These are phyloP conservation scores for Ogataea trehaloabstinens DNA, from an alignment of 805 yeast genomes.

Conservation along the genomic window DNA sequence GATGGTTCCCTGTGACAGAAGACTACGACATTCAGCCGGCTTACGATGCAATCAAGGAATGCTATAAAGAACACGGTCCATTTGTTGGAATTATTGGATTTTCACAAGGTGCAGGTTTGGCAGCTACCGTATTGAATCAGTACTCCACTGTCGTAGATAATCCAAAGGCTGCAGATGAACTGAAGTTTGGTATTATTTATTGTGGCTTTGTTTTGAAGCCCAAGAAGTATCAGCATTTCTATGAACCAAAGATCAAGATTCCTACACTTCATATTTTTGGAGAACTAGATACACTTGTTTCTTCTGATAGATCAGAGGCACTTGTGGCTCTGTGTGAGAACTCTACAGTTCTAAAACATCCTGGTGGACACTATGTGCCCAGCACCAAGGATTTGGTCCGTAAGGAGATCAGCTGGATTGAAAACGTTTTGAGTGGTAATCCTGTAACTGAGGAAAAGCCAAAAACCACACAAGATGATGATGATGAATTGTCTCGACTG, in stretches of 20 bases:
- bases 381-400: slow-evolving; percentile 56
- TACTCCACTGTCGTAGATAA: slow-evolving; percentile 49
- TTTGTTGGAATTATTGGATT: slow-evolving; percentile 88
- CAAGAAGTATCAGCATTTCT: slow-evolving; percentile 27
- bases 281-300: slow-evolving; percentile 82
- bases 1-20: slow-evolving; percentile 71
- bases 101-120: slow-evolving; percentile 91
- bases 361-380: slow-evolving; percentile 97
- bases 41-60: slow-evolving; percentile 46
- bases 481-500: slow-evolving; percentile 25
- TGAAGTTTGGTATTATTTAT: slow-evolving; percentile 74
- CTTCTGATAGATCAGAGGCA: slow-evolving; percentile 63
- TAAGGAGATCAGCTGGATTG: slow-evolving; percentile 35
- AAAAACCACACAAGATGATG: slow-evolving; percentile 13
- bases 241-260: slow-evolving; percentile 25
- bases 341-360: slow-evolving; percentile 63
- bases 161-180: slow-evolving; percentile 40
- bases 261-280: slow-evolving; percentile 79
- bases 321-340: slow-evolving; percentile 55
- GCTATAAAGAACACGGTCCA: slow-evolving; percentile 66
- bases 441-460: slow-evolving; percentile 6
- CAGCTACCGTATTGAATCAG: slow-evolving; percentile 63
- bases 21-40: slow-evolving; percentile 37
- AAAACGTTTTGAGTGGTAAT: slow-evolving; percentile 19
- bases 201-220: slow-evolving; percentile 51